Conservation (phyloP, 768 basidiomycete genomes). For the Suillus alpinus region DNA sequence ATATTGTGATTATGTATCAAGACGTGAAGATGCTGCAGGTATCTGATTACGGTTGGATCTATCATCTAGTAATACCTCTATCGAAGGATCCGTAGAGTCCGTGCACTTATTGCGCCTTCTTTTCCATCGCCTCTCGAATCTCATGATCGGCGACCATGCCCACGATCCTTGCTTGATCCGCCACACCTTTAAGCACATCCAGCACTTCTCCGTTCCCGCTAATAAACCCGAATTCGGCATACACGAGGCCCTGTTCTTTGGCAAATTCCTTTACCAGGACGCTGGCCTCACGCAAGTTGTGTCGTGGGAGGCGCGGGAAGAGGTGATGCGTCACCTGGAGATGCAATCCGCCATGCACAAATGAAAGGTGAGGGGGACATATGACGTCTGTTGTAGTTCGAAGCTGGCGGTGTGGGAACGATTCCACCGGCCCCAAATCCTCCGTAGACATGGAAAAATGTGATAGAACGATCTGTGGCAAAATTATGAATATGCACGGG, state of each 20-base stretch:
- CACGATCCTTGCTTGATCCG: slow-evolving; percentile 82
- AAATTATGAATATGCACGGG: slow-evolving; percentile 1
- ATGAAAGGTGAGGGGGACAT: slow-evolving; percentile 79
- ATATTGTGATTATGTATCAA: slow-evolving; percentile 1
- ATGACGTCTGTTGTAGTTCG: slow-evolving; percentile 97
- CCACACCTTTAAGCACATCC: slow-evolving; percentile 79
- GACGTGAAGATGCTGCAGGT: slow-evolving; percentile 6
- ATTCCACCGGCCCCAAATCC: slow-evolving; percentile 87
- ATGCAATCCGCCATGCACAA: slow-evolving; percentile 96
- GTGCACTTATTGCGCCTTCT: slow-evolving; percentile 30
- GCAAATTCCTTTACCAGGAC: slow-evolving; percentile 85
- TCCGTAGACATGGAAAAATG: slow-evolving; percentile 95
- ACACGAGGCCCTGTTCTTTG: slow-evolving; percentile 77
- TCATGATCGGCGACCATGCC: slow-evolving; percentile 79
- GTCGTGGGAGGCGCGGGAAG: slow-evolving; percentile 92
- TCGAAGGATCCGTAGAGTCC: background rate
- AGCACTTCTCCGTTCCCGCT: slow-evolving; percentile 84
- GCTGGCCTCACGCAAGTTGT: slow-evolving; percentile 85
- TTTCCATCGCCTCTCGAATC: slow-evolving; percentile 58
- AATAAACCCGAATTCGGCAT: slow-evolving; percentile 89
- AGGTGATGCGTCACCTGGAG: slow-evolving; percentile 97
- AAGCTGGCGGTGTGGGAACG: slow-evolving; percentile 90
- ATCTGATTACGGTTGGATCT: slow-evolving; percentile 8
- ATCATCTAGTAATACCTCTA: background rate
- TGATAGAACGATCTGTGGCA: slow-evolving; percentile 82